A percentile compares a stretch with the other conserved stretches of the same genome.
These are phyloP conservation scores for Xylaria digitata DNA, from an alignment of 2,329 filamentous ascomycete species.

Conservation along the genomic window DNA sequence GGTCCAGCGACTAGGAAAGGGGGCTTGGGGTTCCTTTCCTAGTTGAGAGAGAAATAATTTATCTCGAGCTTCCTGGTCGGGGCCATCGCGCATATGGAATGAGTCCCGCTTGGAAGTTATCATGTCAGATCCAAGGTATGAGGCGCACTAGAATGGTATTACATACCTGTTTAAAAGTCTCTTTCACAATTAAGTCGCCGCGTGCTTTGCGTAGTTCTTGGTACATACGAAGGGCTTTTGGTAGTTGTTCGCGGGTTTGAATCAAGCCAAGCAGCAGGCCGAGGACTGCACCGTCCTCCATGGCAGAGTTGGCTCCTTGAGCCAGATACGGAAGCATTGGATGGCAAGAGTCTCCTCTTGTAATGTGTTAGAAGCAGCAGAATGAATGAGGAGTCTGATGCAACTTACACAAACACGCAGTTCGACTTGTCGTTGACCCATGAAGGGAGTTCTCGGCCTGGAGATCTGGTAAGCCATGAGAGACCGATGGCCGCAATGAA, in stretches of 20 bases:
- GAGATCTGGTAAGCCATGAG: not conserved
- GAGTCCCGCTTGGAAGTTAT: conserved; percentile 55
- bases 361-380: conserved; percentile 26
- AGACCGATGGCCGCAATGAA: conserved; percentile 4
- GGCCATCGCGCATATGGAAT: conserved; percentile 66
- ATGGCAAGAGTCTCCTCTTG: conserved; percentile 69
- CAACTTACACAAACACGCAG: conserved; percentile 60
- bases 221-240: conserved; percentile 58
- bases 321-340: conserved; percentile 73
- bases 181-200: conserved; percentile 66
- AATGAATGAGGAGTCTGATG: conserved; percentile 48
- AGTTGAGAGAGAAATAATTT: conserved; percentile 66
- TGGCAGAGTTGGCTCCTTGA: conserved; percentile 73
- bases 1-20: conserved; percentile 73
- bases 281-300: conserved; percentile 76
- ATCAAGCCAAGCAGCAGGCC: conserved; percentile 67
- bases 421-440: conserved; percentile 65
- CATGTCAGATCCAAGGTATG: not conserved
- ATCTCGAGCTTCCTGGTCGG: conserved; percentile 68
- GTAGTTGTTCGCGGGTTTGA: conserved; percentile 58
- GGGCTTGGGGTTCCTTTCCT: conserved; percentile 61
- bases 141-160: not conserved
- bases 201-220: conserved; percentile 60
- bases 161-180: conserved; percentile 65
- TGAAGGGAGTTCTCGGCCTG: conserved; percentile 57